phyloP scores from a whole-genome alignment of 148 eudicot genomes.

The Cornus controversa region DNA sequence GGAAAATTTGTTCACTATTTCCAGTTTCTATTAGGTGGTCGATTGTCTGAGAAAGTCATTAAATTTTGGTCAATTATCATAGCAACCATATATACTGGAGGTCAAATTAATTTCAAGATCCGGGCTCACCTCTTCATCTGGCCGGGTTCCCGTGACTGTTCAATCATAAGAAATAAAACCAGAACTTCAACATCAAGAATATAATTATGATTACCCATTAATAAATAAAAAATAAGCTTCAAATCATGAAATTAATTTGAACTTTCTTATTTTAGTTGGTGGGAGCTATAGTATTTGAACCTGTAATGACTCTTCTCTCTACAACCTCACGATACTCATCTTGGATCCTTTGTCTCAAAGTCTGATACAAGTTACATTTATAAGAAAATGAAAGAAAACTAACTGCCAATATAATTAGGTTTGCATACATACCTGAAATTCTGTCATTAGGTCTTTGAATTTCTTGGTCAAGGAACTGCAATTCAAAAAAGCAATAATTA shows the following conservation, averaged over 20 bases:
- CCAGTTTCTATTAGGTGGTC: conserved; percentile 61
- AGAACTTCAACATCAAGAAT: neutral
- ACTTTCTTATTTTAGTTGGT: neutral
- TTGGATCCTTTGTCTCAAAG: conserved; percentile 48
- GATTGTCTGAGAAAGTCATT: conserved; percentile 32
- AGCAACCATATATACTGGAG: neutral
- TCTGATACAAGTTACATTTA: conserved; percentile 23
- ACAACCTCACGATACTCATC: conserved; percentile 65
- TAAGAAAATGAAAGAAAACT: conserved; percentile 7
- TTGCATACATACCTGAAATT: conserved; percentile 44
- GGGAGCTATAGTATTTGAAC: conserved; percentile 16
- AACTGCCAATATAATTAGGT: neutral
- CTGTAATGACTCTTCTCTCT: conserved; percentile 63
- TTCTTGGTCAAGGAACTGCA: conserved; percentile 51
- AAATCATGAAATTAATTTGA: neutral
- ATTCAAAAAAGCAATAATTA: conserved; percentile 8
- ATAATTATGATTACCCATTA: neutral
- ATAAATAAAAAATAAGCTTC: neutral
- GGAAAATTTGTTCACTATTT: conserved; percentile 59
- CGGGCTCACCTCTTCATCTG: conserved; percentile 53
- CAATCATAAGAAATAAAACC: conserved; percentile 13
- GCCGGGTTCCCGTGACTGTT: conserved; percentile 55
- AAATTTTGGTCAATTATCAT: conserved; percentile 4
- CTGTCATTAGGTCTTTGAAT: conserved; percentile 52
- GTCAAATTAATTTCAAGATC: neutral